Evolutionary conservation across 2,329 filamentous ascomycete genomes (phyloP), one percentile per base, ranked within the genome.

Genomic region (Cercospora zeae-maydis): DNA sequence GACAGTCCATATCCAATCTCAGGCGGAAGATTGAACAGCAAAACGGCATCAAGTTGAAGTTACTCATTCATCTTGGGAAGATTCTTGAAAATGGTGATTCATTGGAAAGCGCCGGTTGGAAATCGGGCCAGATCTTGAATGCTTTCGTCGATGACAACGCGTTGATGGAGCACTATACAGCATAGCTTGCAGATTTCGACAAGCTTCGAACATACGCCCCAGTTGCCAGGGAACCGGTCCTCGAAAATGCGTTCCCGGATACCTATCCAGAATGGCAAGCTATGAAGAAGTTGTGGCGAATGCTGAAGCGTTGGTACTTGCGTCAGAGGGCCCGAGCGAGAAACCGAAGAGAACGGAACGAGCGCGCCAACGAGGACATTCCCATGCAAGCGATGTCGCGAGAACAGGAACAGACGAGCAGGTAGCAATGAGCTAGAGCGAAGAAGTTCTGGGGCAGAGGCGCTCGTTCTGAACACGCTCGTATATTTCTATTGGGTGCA

Each of bases 1-100:
- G 74, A 62, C 68, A 95, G 69, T 82, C 79, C n/a, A 86, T 93
- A 9, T 81, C 84, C 19, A 82, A 80, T 42, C 74, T 96, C 33
- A 80, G 86, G 1, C 81, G 82, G 65, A 87, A 83, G 71, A 79
- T 96, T 36, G 81, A 83, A 19, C 83, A 87, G 51, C 83, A 88
- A 72, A 83, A 85, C 31, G 80, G 81, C 68, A 89, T 56, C 92
- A 79, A 75, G 65, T 84, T 81, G 53, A 80, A 96, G 56, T 86
- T 86, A 59, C 84, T 96, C 63, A 88, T 86, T 19, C 96, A 96
- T 75, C 83, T 95, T 76, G 93, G 93, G 68, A 91, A 87, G 73
- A 85, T 93, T 56, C 82, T 96, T 51, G 86, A 87, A 67, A 90
- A 93, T 67, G 82, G 82, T 59, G 74, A 84, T 19, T 82, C 88